phyloP scores from a whole-genome alignment of 208 protist species.

The Acanthamoeba healyi region DNA sequence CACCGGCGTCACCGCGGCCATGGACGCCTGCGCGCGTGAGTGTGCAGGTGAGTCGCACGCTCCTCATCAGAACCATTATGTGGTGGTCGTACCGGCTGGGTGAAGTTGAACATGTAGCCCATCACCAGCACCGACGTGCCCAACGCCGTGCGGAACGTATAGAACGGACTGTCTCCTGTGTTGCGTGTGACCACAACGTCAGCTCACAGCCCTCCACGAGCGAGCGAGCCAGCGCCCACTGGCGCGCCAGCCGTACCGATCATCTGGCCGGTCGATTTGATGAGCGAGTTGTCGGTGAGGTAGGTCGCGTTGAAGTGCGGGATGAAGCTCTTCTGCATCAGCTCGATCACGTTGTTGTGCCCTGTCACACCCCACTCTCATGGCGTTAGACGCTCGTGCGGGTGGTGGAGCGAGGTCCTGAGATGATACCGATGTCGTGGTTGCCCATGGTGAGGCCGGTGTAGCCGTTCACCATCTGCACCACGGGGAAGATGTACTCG shows the following conservation, averaged over 20 bases:
- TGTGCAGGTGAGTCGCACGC: neutral
- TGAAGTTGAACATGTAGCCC: slow-evolving; percentile 73
- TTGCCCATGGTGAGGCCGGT: slow-evolving; percentile 78
- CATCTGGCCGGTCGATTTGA: slow-evolving; percentile 56
- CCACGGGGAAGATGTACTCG: slow-evolving; percentile 72
- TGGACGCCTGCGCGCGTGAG: slow-evolving; percentile 18
- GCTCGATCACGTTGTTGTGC: slow-evolving; percentile 64
- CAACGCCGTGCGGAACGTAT: slow-evolving; percentile 33
- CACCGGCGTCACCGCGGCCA: slow-evolving; percentile 48
- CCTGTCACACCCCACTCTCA: slow-evolving; percentile 17
- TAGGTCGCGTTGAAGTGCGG: slow-evolving; percentile 21
- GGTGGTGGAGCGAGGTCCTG: neutral
- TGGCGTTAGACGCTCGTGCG: neutral
- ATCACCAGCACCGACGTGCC: slow-evolving; percentile 45
- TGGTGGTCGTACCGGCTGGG: slow-evolving; percentile 7
- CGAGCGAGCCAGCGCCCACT: too few species aligned
- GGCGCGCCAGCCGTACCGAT: too few species aligned
- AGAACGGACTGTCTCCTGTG: neutral
- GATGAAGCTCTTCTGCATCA: slow-evolving; percentile 62
- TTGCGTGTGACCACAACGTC: neutral
- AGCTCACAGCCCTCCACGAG: too few species aligned
- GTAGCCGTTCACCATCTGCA: slow-evolving; percentile 75
- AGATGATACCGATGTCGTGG: slow-evolving; percentile 69
- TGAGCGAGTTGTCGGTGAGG: slow-evolving; percentile 66
- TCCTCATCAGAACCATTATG: neutral